phyloP scores from a whole-genome alignment of 306 rosid genomes.

The Citrullus amarus region DNA sequence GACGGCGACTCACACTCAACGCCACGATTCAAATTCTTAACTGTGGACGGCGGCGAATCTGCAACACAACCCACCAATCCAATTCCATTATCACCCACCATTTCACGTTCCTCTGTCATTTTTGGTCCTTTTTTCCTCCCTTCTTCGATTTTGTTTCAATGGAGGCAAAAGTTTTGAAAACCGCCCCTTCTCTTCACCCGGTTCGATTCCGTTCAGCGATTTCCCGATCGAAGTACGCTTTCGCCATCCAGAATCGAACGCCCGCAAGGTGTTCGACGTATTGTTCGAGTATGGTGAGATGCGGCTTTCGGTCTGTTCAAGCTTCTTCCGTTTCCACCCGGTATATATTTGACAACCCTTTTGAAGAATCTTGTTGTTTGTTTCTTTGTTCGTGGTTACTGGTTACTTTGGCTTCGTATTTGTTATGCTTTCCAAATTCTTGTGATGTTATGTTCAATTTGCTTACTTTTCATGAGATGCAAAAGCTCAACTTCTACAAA shows the following conservation, averaged over 20 bases:
- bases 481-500: background rate
- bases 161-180: conserved; percentile 47
- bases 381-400: background rate
- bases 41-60: background rate
- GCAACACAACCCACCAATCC: background rate
- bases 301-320: conserved; percentile 18
- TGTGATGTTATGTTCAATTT: background rate
- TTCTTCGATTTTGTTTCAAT: conserved; percentile 15
- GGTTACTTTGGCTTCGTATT: background rate
- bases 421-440: no score
- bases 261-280: conserved; percentile 11
- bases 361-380: background rate
- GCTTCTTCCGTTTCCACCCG: conserved; percentile 27
- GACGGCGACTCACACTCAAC: background rate
- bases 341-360: conserved; percentile 25
- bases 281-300: conserved; percentile 14
- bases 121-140: background rate
- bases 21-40: background rate
- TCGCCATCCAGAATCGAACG: conserved; percentile 5
- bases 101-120: background rate
- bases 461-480: background rate
- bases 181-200: conserved; percentile 13
- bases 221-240: conserved; percentile 14
- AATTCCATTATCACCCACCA: background rate
- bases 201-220: conserved; percentile 2